Evolutionary conservation across 1,284 basidiomycete genomes (phyloP).

Genomic region (Ustanciosporium gigantosporum): DNA sequence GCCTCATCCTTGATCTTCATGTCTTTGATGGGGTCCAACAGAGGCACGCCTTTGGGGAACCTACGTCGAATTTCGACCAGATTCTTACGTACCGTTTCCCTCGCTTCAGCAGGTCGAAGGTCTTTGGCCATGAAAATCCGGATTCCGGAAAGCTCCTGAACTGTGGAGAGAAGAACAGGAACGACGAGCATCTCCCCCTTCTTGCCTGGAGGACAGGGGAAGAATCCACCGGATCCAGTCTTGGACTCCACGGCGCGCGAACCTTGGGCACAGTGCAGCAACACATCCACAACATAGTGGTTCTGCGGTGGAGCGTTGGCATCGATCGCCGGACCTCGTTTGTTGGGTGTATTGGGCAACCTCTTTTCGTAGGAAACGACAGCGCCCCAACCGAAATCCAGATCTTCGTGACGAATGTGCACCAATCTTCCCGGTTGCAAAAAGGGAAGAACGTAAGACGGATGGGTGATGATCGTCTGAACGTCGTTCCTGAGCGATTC

Average conservation of each 20-base stretch:
- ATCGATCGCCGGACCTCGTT: constrained; percentile 33
- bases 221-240: constrained; percentile 15
- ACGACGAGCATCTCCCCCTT: constrained; percentile 75
- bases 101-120: constrained; percentile 73
- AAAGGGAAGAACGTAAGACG: constrained; percentile 89
- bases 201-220: constrained; percentile 36
- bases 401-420: constrained; percentile 79
- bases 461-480: constrained; percentile 88
- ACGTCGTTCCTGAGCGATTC: constrained; percentile 85
- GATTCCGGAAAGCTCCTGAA: constrained; percentile 84
- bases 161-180: constrained; percentile 82
- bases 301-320: constrained; percentile 77
- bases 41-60: constrained; percentile 79
- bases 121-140: constrained; percentile 89
- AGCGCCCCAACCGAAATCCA: constrained; percentile 95
- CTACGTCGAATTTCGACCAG: constrained; percentile 85
- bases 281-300: constrained; percentile 91
- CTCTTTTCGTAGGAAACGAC: constrained; percentile 91
- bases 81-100: constrained; percentile 85
- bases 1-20: constrained; percentile 96
- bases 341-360: constrained; percentile 61
- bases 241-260: constrained; percentile 58
- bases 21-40: constrained; percentile 90
- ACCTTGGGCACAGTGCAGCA: constrained; percentile 78
- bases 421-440: constrained; percentile 88